Evolutionary conservation across 1,284 basidiomycete species (phyloP).

Genomic region (Ustilago bromivora): DNA sequence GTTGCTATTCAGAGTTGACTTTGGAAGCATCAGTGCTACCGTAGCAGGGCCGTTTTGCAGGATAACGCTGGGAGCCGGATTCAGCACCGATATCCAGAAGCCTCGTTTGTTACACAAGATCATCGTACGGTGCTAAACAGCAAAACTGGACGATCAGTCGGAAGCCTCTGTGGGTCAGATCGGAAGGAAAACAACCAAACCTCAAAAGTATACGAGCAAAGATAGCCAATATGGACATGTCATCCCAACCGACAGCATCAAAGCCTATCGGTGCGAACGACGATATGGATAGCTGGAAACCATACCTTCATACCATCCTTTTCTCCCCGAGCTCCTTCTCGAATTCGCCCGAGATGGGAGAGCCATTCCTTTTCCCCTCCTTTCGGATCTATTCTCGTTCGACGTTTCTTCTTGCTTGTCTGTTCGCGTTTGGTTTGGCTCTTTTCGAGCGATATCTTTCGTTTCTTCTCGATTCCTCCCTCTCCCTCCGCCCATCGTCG

Average conservation of each 20-base stretch:
- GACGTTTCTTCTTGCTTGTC: conserved; percentile 23
- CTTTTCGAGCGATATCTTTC: conserved; percentile 23
- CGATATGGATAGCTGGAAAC: conserved; percentile 38
- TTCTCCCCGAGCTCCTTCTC: conserved; percentile 13
- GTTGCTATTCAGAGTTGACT: no score
- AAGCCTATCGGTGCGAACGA: neutral
- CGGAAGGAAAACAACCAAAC: no score
- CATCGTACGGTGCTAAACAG: no score
- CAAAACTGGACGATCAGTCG: no score
- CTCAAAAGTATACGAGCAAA: neutral
- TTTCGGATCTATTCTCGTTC: conserved; percentile 29
- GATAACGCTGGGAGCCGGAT: no score
- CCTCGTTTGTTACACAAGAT: no score
- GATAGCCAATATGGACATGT: conserved; percentile 27
- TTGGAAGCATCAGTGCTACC: no score
- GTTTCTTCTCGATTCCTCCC: conserved; percentile 1
- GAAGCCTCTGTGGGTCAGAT: no score
- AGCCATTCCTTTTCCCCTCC: conserved; percentile 36
- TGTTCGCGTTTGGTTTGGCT: conserved; percentile 15
- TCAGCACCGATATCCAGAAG: no score
- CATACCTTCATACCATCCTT: conserved; percentile 44
- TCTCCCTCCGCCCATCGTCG: neutral
- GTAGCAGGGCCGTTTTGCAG: no score
- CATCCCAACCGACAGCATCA: neutral
- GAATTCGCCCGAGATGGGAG: neutral